Base-by-base conservation (phyloP, 1,284 basidiomycete genomes). In the Butyriboletus appendiculatus region DNA sequence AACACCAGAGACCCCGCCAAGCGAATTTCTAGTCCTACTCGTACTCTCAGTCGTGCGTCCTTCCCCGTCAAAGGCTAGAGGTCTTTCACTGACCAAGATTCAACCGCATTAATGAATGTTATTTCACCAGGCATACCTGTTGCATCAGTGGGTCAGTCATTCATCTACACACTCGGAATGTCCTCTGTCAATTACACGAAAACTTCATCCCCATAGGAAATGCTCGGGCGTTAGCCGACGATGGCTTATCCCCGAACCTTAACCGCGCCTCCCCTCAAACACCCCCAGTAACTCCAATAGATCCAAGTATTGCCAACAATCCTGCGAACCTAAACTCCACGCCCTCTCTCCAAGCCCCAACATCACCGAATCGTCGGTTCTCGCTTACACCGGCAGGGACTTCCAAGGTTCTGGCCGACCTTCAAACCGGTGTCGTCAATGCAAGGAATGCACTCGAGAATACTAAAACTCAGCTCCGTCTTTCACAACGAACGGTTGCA, bases 371-470 rank as follows among this genome's bases (percentile, higher is more conserved):
- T 58, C 77, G 79, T 56, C 80, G 85, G 38, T 62, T 77, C 34
- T 88, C 88, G 14, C 75, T 89, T 52, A 82, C 86, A n/a, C 83
- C 86, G 0, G 86, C 84, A 5, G 87, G 86, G 10, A 92, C 90
- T 7, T 90, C 90, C 8, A 91, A 88, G 66, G 90, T 92, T 33
- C 75, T 92, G 47, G 90, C 90, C 3, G 90, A 92, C 68, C 76
- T 92, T 35, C 90, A 92, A 67, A 82, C 88, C 0, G 89, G 89
- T 52, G 89, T 92, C n/a, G 76, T 86, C 47, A 87, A 88, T 59
- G 88, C 90, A 39, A 80, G 84, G 53, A 87, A 84, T 58, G 89
- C 89, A 37, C 76, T 94, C 56, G 91, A 93, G 66, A 90, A 92
- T 64, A 91, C 91, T 6, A 92, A 90, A 65, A 73, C 82, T 16